Evolutionary conservation across 495 filamentous ascomycete species (phyloP).

Genomic region (Aspergillus diversus): DNA sequence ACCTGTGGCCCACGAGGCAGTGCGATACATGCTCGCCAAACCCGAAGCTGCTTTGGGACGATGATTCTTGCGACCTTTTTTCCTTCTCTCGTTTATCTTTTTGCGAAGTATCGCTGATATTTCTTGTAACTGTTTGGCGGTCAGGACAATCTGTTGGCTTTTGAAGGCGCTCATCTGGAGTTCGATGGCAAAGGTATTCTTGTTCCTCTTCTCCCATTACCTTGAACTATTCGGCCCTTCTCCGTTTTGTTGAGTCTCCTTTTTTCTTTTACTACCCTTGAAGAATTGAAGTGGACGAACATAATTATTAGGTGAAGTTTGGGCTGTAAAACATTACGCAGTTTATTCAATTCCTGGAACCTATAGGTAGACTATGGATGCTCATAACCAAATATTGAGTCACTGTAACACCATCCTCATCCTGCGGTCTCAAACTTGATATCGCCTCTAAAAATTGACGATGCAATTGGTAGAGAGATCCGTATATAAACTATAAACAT

Average conservation of each 20-base stretch:
- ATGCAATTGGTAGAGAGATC: no score
- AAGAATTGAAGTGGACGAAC: not conserved
- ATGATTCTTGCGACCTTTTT: slow-evolving; percentile 11
- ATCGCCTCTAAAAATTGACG: not conserved
- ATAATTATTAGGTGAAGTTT: not conserved
- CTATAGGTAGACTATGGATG: not conserved
- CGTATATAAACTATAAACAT: no score
- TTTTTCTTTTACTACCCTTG: slow-evolving; percentile 5
- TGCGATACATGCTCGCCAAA: slow-evolving; percentile 53
- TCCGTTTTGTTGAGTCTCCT: not conserved
- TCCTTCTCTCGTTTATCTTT: slow-evolving; percentile 20
- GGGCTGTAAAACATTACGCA: not conserved
- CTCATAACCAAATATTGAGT: not conserved
- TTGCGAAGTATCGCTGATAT: slow-evolving; percentile 3
- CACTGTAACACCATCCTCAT: not conserved
- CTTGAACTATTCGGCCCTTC: slow-evolving; percentile 4
- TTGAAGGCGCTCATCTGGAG: slow-evolving; percentile 42
- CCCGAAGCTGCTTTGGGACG: slow-evolving; percentile 42
- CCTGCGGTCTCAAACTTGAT: not conserved
- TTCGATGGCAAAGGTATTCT: slow-evolving; percentile 35
- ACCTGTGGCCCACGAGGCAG: slow-evolving; percentile 49
- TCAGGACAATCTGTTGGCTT: slow-evolving; percentile 1
- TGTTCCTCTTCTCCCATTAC: slow-evolving; percentile 26
- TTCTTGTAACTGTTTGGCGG: slow-evolving; percentile 12
- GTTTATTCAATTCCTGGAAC: not conserved